Base-by-base conservation (phyloP, 176 grass and related monocot genomes). In the Oryza coarctata region DNA sequence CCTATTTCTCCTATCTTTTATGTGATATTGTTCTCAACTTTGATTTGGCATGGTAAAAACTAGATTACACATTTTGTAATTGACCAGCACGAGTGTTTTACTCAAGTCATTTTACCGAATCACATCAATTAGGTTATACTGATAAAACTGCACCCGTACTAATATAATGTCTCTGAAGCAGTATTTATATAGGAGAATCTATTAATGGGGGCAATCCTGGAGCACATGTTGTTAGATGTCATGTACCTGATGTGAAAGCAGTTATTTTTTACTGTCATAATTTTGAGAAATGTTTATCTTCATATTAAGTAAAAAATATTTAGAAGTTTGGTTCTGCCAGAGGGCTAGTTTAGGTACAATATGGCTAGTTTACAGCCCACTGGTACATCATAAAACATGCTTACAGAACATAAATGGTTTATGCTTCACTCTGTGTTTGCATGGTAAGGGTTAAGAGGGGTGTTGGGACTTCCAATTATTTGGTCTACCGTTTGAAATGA, bases 21-120 rank as follows among this genome's bases (percentile, higher is more conserved):
- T 36, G 36, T 43, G 22, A 28, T 43, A 40, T 27, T 6, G 4
- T 71, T 44, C 13, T 31, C 38, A 45, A 44, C 12, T 71, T 45
- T 73, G 70, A 7, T 73, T 73, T 47, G 49, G 70, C 25, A 49
- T 73, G 41, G 5, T 49, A 11, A 47, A 73, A 49, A 47, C 15
- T 73, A 25, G 15, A 73, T 49, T 49, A 49, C 15, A 60, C 26
- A 44, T 73, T 73, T 73, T 41, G 7, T 73, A 73, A 73, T 49
- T 11, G 70, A 31, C 44, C 70, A 18, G 7, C 41, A 49, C 3
- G 7, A 30, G 25, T 44, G 44, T 18, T 25, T 14, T 47, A 17
- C 40, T 72, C 40, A 72, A 72, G 23, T 71, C 12, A 40, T 43
- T 28, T 44, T 45, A 9, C 23, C 28, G 27, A 12, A 9, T 50